Evolutionary conservation across 306 rosid species (phyloP).

Genomic region (Vicia faba): DNA sequence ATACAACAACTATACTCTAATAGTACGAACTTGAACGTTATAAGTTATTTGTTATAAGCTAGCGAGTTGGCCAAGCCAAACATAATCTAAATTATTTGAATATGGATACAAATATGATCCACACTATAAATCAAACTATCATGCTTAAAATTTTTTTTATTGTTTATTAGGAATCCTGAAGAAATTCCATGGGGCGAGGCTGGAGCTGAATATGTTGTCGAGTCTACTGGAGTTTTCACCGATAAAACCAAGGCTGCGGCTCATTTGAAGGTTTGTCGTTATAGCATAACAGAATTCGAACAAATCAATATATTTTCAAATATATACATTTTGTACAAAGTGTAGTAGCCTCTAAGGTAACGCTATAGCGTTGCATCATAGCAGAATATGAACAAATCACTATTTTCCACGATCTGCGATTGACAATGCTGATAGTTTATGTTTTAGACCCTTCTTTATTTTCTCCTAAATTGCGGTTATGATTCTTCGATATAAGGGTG

Average conservation of each 20-base stretch:
- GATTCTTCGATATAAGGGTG: constrained; percentile 55
- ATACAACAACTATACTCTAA: no score
- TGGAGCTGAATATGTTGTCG: constrained; percentile 61
- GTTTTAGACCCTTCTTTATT: background rate
- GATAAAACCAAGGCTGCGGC: constrained; percentile 83
- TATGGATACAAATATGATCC: no score
- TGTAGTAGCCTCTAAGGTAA: no score
- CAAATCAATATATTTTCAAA: background rate
- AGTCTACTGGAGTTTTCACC: constrained; percentile 84
- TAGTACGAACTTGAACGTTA: no score
- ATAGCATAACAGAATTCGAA: background rate
- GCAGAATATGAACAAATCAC: no score
- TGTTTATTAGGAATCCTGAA: constrained; percentile 44
- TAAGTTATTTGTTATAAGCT: no score
- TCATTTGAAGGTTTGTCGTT: constrained; percentile 64
- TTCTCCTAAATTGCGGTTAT: background rate
- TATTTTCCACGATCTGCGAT: background rate
- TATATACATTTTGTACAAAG: background rate
- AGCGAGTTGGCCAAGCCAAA: no score
- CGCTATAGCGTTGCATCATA: no score
- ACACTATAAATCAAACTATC: no score
- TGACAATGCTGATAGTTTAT: background rate
- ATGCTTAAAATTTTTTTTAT: background rate
- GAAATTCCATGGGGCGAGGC: constrained; percentile 63
- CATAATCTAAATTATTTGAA: no score